A percentile compares a stretch with the other conserved stretches of the same genome.
Evolutionary conservation across 2,329 filamentous ascomycete species (phyloP).

Genomic region (Aspergillus awamori): DNA sequence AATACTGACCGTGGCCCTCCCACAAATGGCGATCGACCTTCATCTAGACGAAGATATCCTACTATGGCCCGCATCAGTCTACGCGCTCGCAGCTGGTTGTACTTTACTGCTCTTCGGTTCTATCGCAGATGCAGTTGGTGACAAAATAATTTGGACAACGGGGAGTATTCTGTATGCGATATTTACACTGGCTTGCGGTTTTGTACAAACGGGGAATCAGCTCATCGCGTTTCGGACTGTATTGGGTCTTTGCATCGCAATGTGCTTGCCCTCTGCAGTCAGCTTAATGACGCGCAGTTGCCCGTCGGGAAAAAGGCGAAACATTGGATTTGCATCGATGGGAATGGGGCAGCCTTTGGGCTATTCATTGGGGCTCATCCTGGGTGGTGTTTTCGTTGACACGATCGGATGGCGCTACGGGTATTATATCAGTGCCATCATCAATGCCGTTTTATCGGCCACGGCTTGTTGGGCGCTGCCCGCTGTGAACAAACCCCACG

Average conservation of each 20-base stretch:
- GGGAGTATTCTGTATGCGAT: constrained; percentile 37
- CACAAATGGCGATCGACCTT: constrained; percentile 32
- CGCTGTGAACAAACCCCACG: constrained; percentile 30
- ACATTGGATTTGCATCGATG: constrained; percentile 56
- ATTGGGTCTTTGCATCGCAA: constrained; percentile 50
- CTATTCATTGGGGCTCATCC: constrained; percentile 54
- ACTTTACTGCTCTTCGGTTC: constrained; percentile 54
- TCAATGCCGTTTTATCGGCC: neutral
- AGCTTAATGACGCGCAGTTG: constrained; percentile 53
- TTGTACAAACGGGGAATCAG: constrained; percentile 44
- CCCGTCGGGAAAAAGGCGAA: constrained; percentile 51
- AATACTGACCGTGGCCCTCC: constrained; percentile 32
- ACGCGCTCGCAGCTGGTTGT: constrained; percentile 35
- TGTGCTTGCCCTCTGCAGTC: constrained; percentile 54
- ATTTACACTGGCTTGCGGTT: constrained; percentile 42
- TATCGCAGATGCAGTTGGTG: constrained; percentile 56
- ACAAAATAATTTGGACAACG: constrained; percentile 48
- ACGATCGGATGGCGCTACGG: constrained; percentile 4
- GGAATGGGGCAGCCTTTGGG: constrained; percentile 56
- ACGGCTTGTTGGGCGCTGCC: neutral
- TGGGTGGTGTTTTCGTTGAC: constrained; percentile 37
- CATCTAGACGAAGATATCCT: constrained; percentile 24
- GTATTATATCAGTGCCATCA: neutral
- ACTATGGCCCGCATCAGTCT: constrained; percentile 16
- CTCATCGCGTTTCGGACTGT: constrained; percentile 53